Conservation (phyloP, 257 asterid genomes). For the Solanum virginianum region DNA sequence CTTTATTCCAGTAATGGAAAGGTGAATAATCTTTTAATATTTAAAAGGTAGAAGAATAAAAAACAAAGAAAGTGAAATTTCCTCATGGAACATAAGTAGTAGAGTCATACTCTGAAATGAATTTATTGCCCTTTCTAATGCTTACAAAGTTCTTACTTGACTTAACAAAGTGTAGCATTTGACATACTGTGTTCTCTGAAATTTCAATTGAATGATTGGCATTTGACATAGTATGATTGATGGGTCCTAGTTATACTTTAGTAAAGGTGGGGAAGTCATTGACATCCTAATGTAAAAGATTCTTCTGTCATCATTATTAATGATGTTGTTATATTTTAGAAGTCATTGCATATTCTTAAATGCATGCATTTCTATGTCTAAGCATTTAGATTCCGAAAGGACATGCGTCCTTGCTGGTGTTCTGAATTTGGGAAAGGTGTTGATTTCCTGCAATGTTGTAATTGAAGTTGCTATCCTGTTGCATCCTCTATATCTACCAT, state of each 20-base stretch:
- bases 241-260: not conserved
- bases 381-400: not conserved
- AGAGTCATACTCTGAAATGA: not conserved
- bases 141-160: not conserved
- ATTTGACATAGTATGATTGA: not conserved
- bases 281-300: not conserved
- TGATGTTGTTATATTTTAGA: not conserved
- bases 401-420: not conserved
- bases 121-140: not conserved
- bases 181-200: not conserved
- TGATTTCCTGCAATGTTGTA: not conserved
- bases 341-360: not conserved
- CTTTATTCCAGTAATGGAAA: not conserved
- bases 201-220: not conserved
- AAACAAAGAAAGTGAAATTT: not conserved
- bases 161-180: not conserved
- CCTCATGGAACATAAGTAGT: not conserved
- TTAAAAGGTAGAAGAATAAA: not conserved
- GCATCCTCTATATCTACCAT: not conserved
- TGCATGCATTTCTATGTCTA: not conserved
- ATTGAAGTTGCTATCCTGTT: not conserved
- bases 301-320: not conserved
- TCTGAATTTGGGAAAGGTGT: not conserved
- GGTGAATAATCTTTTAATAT: not conserved
- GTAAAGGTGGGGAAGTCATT: not conserved